A percentile compares a stretch with the other conserved stretches of the same genome.
phyloP scores from a whole-genome alignment of 1,284 basidiomycete species.

The Wallemia hederae region DNA sequence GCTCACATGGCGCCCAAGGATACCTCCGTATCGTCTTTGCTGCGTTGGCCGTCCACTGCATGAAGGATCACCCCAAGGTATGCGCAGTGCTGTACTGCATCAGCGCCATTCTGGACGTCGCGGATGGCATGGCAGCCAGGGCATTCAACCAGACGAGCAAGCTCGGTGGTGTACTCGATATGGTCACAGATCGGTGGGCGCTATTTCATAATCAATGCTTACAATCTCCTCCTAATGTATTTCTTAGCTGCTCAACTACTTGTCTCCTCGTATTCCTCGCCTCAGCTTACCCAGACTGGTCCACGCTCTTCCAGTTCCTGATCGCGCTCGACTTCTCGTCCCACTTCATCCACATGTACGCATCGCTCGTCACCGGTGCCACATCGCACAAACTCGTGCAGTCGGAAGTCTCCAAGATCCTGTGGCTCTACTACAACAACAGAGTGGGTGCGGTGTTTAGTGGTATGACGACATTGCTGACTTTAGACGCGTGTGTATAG shows the following conservation, averaged over 20 bases:
- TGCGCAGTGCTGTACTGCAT: slow-evolving; percentile 72
- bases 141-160: slow-evolving; percentile 67
- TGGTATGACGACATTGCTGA: neutral
- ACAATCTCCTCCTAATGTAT: too few species aligned
- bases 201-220: too few species aligned
- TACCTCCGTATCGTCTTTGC: slow-evolving; percentile 79
- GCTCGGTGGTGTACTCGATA: slow-evolving; percentile 93
- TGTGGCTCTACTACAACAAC: slow-evolving; percentile 83
- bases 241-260: slow-evolving; percentile 63
- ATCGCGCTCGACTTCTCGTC: slow-evolving; percentile 93
- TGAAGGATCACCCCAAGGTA: slow-evolving; percentile 77
- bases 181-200: slow-evolving; percentile 90
- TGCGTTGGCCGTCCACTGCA: slow-evolving; percentile 63
- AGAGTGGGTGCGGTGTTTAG: slow-evolving; percentile 27
- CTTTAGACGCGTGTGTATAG: slow-evolving; percentile 16
- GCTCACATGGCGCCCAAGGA: slow-evolving; percentile 21
- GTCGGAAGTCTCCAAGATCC: slow-evolving; percentile 65
- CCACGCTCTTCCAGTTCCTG: slow-evolving; percentile 70
- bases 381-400: slow-evolving; percentile 73
- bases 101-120: slow-evolving; percentile 81
- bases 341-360: slow-evolving; percentile 99
- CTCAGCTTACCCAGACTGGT: slow-evolving; percentile 52
- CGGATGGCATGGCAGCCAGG: slow-evolving; percentile 83
- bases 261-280: slow-evolving; percentile 83
- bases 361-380: slow-evolving; percentile 75